These are phyloP conservation scores for Chloris gayana DNA, from an alignment of 176 grass and related monocot species.

Conservation along the genomic window DNA sequence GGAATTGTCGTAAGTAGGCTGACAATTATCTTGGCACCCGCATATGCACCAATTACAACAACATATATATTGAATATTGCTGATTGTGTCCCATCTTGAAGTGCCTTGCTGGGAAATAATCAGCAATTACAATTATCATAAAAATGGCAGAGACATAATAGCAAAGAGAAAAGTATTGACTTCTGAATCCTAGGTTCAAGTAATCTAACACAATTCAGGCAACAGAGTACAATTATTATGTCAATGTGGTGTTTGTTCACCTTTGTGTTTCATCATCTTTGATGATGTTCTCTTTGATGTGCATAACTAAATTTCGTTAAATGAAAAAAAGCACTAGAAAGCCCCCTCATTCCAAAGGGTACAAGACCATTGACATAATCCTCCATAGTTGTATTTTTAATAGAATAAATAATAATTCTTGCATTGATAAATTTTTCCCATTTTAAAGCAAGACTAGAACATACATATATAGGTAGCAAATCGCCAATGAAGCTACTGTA, in stretches of 20 bases:
- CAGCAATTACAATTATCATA: constrained; percentile 42
- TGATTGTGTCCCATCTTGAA: constrained; percentile 68
- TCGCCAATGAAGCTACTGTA: constrained; percentile 56
- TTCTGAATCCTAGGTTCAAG: not conserved
- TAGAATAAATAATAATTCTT: not conserved
- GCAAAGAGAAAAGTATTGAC: constrained; percentile 4
- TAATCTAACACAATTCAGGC: constrained; percentile 12
- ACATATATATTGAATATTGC: constrained; percentile 84
- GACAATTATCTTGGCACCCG: constrained; percentile 65
- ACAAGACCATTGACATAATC: constrained; percentile 13
- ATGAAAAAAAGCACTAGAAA: not conserved
- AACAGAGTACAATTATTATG: not conserved
- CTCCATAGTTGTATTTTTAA: not conserved
- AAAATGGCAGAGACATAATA: not conserved
- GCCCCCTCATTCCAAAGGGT: not conserved
- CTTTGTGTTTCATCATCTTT: not conserved
- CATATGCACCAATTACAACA: constrained; percentile 74
- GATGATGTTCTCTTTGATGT: not conserved
- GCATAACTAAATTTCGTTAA: not conserved
- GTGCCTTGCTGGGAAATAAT: constrained; percentile 69
- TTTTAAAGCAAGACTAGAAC: constrained; percentile 11
- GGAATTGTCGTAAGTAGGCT: constrained; percentile 67
- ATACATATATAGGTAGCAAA: constrained; percentile 92
- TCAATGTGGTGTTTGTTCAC: not conserved
- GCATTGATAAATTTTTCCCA: not conserved